Percentiles rank a stretch among this genome's conserved stretches.
Evolutionary conservation across 768 basidiomycete species (phyloP).

Genomic region (Mycena capillaripes): DNA sequence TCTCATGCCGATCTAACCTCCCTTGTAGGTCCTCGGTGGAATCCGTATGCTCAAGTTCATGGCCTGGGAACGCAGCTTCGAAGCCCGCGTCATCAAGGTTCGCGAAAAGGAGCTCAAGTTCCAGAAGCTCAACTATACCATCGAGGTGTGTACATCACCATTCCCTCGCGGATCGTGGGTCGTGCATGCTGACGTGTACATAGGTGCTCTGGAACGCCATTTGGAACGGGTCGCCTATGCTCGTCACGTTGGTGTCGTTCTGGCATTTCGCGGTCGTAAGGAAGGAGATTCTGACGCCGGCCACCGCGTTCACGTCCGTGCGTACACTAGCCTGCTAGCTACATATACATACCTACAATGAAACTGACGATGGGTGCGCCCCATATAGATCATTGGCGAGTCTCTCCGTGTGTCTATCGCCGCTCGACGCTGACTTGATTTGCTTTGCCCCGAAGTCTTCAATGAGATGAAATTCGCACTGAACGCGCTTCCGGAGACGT

Average conservation of each 20-base stretch:
- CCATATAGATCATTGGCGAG: constrained; percentile 53
- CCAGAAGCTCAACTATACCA: constrained; percentile 88
- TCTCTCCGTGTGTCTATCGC: constrained; percentile 34
- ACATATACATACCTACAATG: too few species aligned
- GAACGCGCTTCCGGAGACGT: constrained; percentile 90
- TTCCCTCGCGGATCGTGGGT: neutral
- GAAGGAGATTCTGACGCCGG: constrained; percentile 79
- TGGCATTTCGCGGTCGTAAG: constrained; percentile 84
- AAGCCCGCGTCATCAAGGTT: constrained; percentile 77
- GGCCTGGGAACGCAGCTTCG: constrained; percentile 94
- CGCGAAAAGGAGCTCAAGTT: constrained; percentile 87
- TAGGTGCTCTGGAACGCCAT: constrained; percentile 64
- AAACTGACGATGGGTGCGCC: neutral
- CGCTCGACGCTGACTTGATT: neutral
- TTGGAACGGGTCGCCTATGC: constrained; percentile 66
- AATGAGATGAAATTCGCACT: constrained; percentile 88
- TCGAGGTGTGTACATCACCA: constrained; percentile 73
- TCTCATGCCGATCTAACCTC: neutral
- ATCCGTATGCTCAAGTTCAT: constrained; percentile 98
- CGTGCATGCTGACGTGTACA: neutral
- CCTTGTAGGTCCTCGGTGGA: constrained; percentile 79
- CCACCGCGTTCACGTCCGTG: constrained; percentile 85
- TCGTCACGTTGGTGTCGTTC: constrained; percentile 74
- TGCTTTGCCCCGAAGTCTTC: constrained; percentile 71
- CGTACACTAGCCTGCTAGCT: constrained; percentile 45